Percentiles rank a stretch among this genome's conserved stretches.
phyloP scores from a whole-genome alignment of 768 basidiomycete genomes.

The Boletus speciosus region DNA sequence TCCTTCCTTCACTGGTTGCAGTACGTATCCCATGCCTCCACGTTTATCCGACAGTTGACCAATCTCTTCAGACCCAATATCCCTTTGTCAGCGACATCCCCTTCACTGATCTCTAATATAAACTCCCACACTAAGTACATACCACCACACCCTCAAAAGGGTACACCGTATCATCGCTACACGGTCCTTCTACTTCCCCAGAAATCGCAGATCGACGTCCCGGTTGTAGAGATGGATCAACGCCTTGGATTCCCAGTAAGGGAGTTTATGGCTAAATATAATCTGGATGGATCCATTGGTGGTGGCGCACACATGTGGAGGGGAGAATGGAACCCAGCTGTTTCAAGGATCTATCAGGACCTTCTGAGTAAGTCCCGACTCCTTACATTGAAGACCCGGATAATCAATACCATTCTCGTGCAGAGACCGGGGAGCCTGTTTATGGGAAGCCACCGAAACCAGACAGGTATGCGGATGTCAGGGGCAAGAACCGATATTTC shows the following conservation, averaged over 20 bases:
- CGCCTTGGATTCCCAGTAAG: constrained; percentile 67
- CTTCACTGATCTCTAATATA: constrained; percentile 37
- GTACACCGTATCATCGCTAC: constrained; percentile 91
- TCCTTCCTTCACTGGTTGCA: constrained; percentile 84
- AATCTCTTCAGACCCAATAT: constrained; percentile 66
- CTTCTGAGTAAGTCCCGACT: constrained; percentile 55
- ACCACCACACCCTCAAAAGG: constrained; percentile 88
- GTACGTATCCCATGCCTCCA: constrained; percentile 39
- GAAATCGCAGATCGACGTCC: constrained; percentile 43
- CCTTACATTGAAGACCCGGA: background rate
- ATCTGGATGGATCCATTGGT: constrained; percentile 50
- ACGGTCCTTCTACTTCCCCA: constrained; percentile 74
- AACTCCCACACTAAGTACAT: constrained; percentile 71
- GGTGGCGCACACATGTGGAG: constrained; percentile 86
- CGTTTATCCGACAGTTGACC: background rate
- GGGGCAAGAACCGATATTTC: constrained; percentile 30
- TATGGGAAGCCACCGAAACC: constrained; percentile 30
- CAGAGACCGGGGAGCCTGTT: constrained; percentile 22
- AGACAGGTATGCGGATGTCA: constrained; percentile 29
- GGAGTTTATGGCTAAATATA: constrained; percentile 54
- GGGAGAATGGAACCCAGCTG: constrained; percentile 66
- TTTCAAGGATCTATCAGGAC: constrained; percentile 61
- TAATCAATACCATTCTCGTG: background rate
- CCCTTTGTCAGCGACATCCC: constrained; percentile 59
- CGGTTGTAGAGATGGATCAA: constrained; percentile 41